A percentile compares a stretch with the other conserved stretches of the same genome.
phyloP scores from a whole-genome alignment of 352 stramenopile species.

The Phytophthora meadii region DNA sequence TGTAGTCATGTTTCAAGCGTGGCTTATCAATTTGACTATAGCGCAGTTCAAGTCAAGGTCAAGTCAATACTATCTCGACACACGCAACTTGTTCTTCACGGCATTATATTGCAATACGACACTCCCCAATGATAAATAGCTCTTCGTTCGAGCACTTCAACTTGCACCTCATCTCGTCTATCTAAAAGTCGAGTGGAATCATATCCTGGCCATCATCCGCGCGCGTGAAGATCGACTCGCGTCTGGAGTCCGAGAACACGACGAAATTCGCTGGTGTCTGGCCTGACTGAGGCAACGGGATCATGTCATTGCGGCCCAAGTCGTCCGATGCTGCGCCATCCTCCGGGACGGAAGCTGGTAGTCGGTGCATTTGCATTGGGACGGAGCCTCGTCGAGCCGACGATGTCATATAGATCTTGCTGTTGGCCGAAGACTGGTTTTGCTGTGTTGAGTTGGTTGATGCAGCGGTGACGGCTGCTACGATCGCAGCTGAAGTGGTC shows the following conservation, averaged over 20 bases:
- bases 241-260: conserved; percentile 44
- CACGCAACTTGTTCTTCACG: conserved; percentile 3
- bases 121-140: conserved; percentile 46
- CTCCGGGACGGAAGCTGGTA: conserved; percentile 30
- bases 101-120: conserved; percentile 31
- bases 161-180: conserved; percentile 8
- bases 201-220: conserved; percentile 45
- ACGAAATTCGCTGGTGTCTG: conserved; percentile 34
- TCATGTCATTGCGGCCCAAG: conserved; percentile 42
- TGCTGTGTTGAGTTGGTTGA: conserved; percentile 9
- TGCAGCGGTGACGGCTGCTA: conserved; percentile 29
- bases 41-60: no score
- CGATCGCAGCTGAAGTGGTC: conserved; percentile 31
- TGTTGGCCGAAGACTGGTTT: conserved; percentile 15
- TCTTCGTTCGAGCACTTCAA: conserved; percentile 45
- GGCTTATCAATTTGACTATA: no score
- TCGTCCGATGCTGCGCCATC: conserved; percentile 19
- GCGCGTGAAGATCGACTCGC: conserved; percentile 45
- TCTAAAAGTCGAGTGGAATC: conserved; percentile 48
- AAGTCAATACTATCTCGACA: no score
- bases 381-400: conserved; percentile 26
- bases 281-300: conserved; percentile 25
- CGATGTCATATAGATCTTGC: conserved; percentile 24
- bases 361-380: conserved; percentile 20
- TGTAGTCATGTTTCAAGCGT: neutral